Percentiles rank a stretch among this genome's conserved stretches.
Conservation (phyloP, 345 rosid species). For the Lepidium sativum region DNA sequence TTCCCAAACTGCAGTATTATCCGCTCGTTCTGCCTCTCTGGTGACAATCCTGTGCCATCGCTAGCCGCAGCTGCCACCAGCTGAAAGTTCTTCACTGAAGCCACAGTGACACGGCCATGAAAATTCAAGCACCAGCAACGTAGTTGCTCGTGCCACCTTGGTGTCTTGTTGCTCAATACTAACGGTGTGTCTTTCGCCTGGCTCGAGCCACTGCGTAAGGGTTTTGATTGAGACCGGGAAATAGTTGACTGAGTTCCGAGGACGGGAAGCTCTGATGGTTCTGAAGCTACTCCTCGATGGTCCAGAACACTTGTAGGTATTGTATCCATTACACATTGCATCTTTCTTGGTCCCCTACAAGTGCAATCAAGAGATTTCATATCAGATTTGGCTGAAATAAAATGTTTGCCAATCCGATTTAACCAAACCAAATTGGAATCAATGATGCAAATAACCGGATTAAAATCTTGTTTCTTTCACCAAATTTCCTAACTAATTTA, state of each 20-base stretch:
- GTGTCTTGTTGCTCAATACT: constrained; percentile 55
- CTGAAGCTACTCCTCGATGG: constrained; percentile 14
- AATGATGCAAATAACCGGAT: neutral
- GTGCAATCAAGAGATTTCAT: constrained; percentile 1
- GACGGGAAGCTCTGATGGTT: constrained; percentile 27
- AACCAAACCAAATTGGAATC: neutral
- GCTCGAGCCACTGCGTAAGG: constrained; percentile 10
- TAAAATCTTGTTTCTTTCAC: neutral
- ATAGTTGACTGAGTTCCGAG: constrained; percentile 30
- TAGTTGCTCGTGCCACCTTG: constrained; percentile 80
- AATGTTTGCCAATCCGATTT: neutral
- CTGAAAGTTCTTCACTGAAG: constrained; percentile 68
- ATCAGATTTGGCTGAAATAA: neutral
- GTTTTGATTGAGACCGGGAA: constrained; percentile 37
- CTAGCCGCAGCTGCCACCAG: constrained; percentile 30
- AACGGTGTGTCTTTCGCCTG: constrained; percentile 33
- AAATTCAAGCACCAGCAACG: constrained; percentile 82
- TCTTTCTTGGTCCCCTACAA: constrained; percentile 73
- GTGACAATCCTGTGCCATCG: constrained; percentile 30
- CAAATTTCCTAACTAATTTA: neutral
- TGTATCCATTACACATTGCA: constrained; percentile 57
- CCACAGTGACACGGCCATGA: constrained; percentile 71
- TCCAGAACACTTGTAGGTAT: constrained; percentile 41
- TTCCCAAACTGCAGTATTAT: constrained; percentile 67
- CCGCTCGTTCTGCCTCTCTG: constrained; percentile 30